Base-by-base conservation (phyloP, 352 stramenopile genomes). In the Bremia lactucae region DNA sequence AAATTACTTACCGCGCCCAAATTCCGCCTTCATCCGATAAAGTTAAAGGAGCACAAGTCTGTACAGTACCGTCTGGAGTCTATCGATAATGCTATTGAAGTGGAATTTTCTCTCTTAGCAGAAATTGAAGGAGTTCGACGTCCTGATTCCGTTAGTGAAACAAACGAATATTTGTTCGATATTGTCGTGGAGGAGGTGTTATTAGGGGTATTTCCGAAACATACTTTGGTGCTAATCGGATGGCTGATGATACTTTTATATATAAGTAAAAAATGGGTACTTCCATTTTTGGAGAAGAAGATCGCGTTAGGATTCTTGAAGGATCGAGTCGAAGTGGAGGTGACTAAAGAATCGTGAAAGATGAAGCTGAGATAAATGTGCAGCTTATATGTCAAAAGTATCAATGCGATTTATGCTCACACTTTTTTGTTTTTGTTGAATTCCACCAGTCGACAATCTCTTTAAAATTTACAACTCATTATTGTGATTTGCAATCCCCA, bases 151-250 rank as follows among this genome's bases (percentile, higher is more conserved):
- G 42, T 35, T 31, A 18, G 49, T 16, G 11, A 44, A 8, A 56
- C 59, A 35, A 52, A 66, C 9, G 48, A 68, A 35, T 87, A 72
- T 44, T 63, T 78, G 20, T 85, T 83, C 36, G 72, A 85, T 46
- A 79, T 87, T 46, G 63, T 83, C 9, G 70, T 87, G 14, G 75
- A 87, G 35, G 65, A 87, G 42, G 59, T 87, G 46, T 50, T 85
- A 19, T 28, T 83, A 9, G 50, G 55, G 8, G 66, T 61, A 19
- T 76, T 83, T 21, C 75, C 75, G 2, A 61, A 45, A 40, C 36
- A 72, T 23, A 79, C 75, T 19, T 39, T 87, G 7, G 46, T 68
- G 25, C 53, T 87, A 2, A 65, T 83, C 9, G 65, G 36, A 24
- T 85, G 75, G 72, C 37, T 85, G 5, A 6, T 77, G 9, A 2